Evolutionary conservation across 495 filamentous ascomycete species (phyloP), one percentile per base, ranked within the genome.

Genomic region (Cryomyces minteri): DNA sequence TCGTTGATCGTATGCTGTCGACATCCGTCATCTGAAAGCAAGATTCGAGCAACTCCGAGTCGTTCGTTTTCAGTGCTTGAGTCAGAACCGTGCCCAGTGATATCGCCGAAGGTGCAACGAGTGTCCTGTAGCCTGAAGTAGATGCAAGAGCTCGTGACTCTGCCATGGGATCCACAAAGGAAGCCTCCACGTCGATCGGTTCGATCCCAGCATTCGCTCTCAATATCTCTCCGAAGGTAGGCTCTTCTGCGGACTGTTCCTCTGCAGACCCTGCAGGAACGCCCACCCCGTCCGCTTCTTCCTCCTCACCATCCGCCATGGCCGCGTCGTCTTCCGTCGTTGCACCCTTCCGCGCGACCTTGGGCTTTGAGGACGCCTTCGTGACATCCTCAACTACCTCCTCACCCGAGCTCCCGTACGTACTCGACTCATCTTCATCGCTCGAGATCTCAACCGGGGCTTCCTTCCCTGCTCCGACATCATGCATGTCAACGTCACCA

Each of bases 1-100:
- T 84, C 42, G 90, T 98, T 37, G 79, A 73, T 47, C 83, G 79
- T 52, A 98, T 81, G 48, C 76, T 83, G 43, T 66, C 64, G 48
- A 74, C 56, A 54, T 94, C 83, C 45, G 68, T 73, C 29, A 79
- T 77, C 57, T 82, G 80, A 53, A 98, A 79, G 61, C 88, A 95
- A 1, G 84, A 85, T 62, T 96, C 88, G 45, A 98, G 78, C 45
- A 95, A 79, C 40, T 74, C 73, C 43, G 67, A 67, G 62, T 98
- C 90, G 62, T 94, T 88, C 30, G 87, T 95, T 57, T 79, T 79
- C 38, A 98, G 81, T 4, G 90, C 83, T 56, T 96, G 90, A n/a
- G 87, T 78, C 51, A 98, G 77, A 6, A 94, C 84, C 4, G 85
- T 93, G 7, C 80, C 79, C 28, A 98, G 70, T 2, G 90, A 94